A percentile compares a stretch with the other conserved stretches of the same genome.
Conservation (phyloP, 148 eudicot genomes). For the Amaranthus palmeri region DNA sequence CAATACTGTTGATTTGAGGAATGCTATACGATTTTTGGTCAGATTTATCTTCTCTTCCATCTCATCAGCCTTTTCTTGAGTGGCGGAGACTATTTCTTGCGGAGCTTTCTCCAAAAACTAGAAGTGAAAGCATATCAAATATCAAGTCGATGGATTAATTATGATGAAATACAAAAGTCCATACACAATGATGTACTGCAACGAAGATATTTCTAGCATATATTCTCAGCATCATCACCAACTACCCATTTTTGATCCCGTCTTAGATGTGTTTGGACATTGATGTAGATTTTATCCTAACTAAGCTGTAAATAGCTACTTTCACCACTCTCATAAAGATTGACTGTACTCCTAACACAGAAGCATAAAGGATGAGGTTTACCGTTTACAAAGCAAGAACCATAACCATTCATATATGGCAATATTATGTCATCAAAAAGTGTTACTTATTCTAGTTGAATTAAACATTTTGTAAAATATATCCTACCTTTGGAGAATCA, state of each 20-base stretch:
- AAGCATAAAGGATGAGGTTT: too few species aligned
- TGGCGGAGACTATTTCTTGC: conserved; percentile 60
- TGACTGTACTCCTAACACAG: too few species aligned
- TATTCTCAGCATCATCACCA: too few species aligned
- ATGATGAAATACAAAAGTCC: background rate
- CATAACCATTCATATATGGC: too few species aligned
- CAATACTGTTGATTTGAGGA: conserved; percentile 67
- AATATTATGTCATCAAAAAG: too few species aligned
- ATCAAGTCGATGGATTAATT: background rate
- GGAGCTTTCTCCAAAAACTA: conserved; percentile 98
- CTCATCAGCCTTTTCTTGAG: conserved; percentile 77
- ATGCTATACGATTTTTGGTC: conserved; percentile 66
- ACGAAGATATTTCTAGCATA: background rate
- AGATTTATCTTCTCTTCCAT: conserved; percentile 78
- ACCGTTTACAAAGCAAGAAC: too few species aligned
- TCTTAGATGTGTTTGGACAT: too few species aligned
- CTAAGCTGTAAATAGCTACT: too few species aligned
- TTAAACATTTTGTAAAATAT: background rate
- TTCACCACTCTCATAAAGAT: too few species aligned
- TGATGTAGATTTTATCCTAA: too few species aligned
- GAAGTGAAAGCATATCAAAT: conserved; percentile 1
- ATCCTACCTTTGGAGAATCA: conserved; percentile 61
- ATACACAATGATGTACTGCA: background rate
- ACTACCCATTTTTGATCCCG: too few species aligned
- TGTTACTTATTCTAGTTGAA: too few species aligned